phyloP scores from a whole-genome alignment of 2,329 filamentous ascomycete species.

The Aspergillus sp. region DNA sequence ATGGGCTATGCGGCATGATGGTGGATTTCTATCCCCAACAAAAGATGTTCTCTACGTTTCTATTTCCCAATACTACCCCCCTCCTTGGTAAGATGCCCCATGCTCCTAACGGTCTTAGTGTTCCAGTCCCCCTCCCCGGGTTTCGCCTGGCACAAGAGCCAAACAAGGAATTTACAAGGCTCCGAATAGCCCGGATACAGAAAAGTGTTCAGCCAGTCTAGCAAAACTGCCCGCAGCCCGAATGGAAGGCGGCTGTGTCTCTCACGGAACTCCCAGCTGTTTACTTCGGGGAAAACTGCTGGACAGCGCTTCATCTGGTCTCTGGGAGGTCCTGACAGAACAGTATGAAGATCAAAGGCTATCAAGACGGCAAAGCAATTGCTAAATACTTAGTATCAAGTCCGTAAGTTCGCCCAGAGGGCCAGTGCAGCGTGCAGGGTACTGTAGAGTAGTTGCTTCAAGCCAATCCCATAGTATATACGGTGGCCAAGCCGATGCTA shows the following conservation, averaged over 20 bases:
- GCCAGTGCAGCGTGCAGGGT: too few species aligned
- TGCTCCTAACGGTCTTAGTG: neutral
- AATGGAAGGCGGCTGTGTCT: neutral
- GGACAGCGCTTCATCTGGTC: neutral
- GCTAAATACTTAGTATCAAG: neutral
- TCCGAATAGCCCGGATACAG: neutral
- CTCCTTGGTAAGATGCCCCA: neutral
- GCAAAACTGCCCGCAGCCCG: neutral
- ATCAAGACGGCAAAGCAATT: neutral
- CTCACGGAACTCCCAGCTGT: neutral
- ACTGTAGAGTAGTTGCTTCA: neutral
- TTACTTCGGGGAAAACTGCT: neutral
- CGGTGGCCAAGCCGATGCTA: neutral
- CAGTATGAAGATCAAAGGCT: neutral
- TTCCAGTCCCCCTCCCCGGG: neutral
- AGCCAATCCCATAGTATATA: neutral
- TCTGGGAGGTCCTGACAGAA: neutral
- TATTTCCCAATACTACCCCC: neutral
- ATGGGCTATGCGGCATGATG: neutral
- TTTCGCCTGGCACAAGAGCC: neutral
- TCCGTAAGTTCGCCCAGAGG: neutral
- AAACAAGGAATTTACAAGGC: too few species aligned
- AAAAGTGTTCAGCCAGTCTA: neutral
- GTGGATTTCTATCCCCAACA: neutral
- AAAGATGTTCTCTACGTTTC: neutral